A percentile compares a stretch with the other conserved stretches of the same genome.
Conservation (phyloP, 2,329 filamentous ascomycete species). For the Saccharata proteae region DNA sequence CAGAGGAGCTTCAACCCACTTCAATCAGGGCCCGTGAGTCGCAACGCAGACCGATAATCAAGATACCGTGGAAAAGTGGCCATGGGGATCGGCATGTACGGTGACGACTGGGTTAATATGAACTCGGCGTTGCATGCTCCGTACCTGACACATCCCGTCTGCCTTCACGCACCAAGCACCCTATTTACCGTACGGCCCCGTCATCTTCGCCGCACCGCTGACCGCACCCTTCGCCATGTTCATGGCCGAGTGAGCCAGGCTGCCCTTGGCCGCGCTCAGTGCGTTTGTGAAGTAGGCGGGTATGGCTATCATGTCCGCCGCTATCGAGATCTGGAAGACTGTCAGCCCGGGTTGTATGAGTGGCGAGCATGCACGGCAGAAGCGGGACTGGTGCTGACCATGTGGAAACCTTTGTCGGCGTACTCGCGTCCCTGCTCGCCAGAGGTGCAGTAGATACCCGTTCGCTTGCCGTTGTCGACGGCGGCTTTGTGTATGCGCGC, state of each 20-base stretch:
- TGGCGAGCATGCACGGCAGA: neutral
- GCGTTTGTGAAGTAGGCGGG: conserved; percentile 27
- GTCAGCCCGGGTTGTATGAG: neutral
- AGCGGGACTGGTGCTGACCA: conserved; percentile 29
- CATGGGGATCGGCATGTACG: too few species aligned
- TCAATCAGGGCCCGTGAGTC: too few species aligned
- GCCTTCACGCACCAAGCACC: too few species aligned
- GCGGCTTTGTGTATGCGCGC: conserved; percentile 39
- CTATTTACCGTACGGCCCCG: too few species aligned
- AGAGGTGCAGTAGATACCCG: conserved; percentile 42
- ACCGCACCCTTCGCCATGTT: conserved; percentile 2
- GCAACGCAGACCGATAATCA: too few species aligned
- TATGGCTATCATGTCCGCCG: conserved; percentile 34
- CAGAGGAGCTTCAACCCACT: too few species aligned
- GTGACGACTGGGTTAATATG: too few species aligned
- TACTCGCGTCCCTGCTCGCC: conserved; percentile 40
- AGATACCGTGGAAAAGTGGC: too few species aligned
- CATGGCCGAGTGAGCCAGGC: conserved; percentile 1
- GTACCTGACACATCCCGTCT: too few species aligned
- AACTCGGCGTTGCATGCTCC: too few species aligned
- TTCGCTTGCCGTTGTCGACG: conserved; percentile 39
- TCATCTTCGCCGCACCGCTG: conserved; percentile 2
- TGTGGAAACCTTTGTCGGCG: conserved; percentile 42
- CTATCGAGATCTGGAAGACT: conserved; percentile 8
- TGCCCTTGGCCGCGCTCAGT: conserved; percentile 21